These are phyloP conservation scores for Neoboletus magnificus DNA, from an alignment of 768 basidiomycete genomes.

Conservation along the genomic window DNA sequence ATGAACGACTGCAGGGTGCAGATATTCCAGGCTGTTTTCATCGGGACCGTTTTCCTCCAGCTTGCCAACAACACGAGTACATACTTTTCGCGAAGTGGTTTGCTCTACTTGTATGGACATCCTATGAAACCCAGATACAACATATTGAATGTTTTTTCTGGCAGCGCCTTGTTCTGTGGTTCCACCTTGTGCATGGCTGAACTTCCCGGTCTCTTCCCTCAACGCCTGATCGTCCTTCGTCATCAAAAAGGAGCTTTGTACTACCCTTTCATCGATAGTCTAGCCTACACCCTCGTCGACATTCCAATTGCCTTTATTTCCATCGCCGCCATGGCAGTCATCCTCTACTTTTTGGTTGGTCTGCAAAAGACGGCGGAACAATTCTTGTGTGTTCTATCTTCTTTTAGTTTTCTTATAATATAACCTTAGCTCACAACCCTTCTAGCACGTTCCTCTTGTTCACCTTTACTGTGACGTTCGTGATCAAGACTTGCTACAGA, in stretches of 20 bases:
- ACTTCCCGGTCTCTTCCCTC: conserved; percentile 43
- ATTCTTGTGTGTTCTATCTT: conserved; percentile 14
- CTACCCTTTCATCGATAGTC: conserved; percentile 44
- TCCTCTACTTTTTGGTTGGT: conserved; percentile 20
- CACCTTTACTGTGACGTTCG: conserved; percentile 48
- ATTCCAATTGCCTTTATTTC: conserved; percentile 37
- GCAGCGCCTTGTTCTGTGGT: conserved; percentile 46
- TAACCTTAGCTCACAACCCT: conserved; percentile 35
- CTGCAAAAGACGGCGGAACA: conserved; percentile 18
- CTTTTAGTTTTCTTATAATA: neutral
- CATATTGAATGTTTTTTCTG: conserved; percentile 18
- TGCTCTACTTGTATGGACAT: conserved; percentile 64
- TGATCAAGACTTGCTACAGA: conserved; percentile 77
- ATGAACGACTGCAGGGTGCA: conserved; percentile 34
- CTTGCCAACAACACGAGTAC: conserved; percentile 32
- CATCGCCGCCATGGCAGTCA: conserved; percentile 1
- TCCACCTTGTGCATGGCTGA: conserved; percentile 54
- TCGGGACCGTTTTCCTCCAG: conserved; percentile 41
- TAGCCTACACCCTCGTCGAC: conserved; percentile 45
- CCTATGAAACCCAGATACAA: neutral
- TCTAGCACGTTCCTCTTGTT: conserved; percentile 57
- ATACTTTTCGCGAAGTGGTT: conserved; percentile 62
- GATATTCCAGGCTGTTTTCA: conserved; percentile 18
- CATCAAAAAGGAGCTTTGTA: conserved; percentile 47
- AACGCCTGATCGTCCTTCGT: conserved; percentile 41